Percentiles rank a stretch among this genome's conserved stretches.
These are phyloP conservation scores for Diddensiella transvaalensis DNA, from an alignment of 805 yeast species.

Conservation along the genomic window DNA sequence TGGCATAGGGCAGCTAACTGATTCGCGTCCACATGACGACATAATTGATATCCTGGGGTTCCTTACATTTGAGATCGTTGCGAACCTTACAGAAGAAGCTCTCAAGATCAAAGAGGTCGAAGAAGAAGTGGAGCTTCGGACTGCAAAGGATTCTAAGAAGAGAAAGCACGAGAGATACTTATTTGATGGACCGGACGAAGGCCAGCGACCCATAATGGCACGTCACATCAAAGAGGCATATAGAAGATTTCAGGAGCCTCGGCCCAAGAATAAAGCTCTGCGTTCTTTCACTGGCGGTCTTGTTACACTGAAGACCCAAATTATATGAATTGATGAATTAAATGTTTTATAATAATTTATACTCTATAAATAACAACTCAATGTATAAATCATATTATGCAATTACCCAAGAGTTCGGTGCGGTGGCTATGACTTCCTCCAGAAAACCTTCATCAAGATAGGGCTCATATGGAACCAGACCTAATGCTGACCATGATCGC, in stretches of 20 bases:
- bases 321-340: constrained; percentile 34
- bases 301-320: constrained; percentile 48
- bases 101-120: constrained; percentile 71
- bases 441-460: constrained; percentile 19
- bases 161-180: constrained; percentile 52
- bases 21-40: constrained; percentile 91
- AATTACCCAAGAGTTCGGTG: background rate
- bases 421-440: constrained; percentile 17
- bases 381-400: background rate
- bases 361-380: too few species aligned
- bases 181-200: constrained; percentile 86
- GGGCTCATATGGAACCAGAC: constrained; percentile 18
- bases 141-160: constrained; percentile 37
- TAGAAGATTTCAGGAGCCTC: constrained; percentile 64
- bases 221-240: constrained; percentile 87
- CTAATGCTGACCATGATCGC: constrained; percentile 24
- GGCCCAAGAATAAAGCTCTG: constrained; percentile 57
- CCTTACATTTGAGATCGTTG: constrained; percentile 93
- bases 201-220: constrained; percentile 71
- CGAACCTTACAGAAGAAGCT: constrained; percentile 90
- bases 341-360: constrained; percentile 1
- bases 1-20: constrained; percentile 76
- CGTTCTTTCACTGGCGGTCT: constrained; percentile 72
- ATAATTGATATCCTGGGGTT: constrained; percentile 94
- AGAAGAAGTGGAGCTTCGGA: constrained; percentile 42